Base-by-base conservation (phyloP, 345 rosid genomes). In the Hypericum perforatum region DNA sequence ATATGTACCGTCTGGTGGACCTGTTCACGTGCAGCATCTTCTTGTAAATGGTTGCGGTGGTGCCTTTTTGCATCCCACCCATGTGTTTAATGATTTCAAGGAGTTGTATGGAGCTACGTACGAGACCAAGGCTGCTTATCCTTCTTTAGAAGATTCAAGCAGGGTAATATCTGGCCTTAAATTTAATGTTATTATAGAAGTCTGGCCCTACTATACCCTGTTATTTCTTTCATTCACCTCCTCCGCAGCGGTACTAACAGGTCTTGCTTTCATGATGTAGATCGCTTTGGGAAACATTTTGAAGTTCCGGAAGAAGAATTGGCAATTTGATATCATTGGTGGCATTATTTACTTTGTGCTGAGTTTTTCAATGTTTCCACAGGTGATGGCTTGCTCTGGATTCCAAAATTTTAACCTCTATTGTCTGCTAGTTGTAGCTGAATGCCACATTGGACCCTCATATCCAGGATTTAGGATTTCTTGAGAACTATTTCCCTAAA, bases 241-340 rank as follows among this genome's bases (percentile, higher is more conserved):
- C 12, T 37, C 51, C 32, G 15, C 60, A 14, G 0, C 39, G 14
- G 29, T 45, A n/a, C 43, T 52, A 13, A 13, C 15, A 22, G 32
- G 32, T 64, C 10, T 52, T 16, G 8, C 50, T 64, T 37, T 45
- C 40, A 63, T 65, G 50, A 39, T 60, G 71, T 86, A 92, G 98
- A 92, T 88, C 74, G 98, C 98, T 53, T 54, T 92, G 78, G 98
- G 98, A 69, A 92, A 92, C 73, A 92, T 92, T 70, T 75, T 92
- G 84, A 92, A 92, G 80, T 92, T 92, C 54, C 83, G 97, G 60
- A 92, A 88, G 80, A 92, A 85, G 80, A 92, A 92, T 66, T 92
- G 97, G 98, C 98, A 92, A 45, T 92, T 92, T 59, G 98, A 92
- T 79, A 78, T 88, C 62, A 92, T 92, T 49, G 98, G 98, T 61